Evolutionary conservation across 2,329 filamentous ascomycete species (phyloP), one percentile per base, ranked within the genome.

Genomic region (Diaporthe batatas): DNA sequence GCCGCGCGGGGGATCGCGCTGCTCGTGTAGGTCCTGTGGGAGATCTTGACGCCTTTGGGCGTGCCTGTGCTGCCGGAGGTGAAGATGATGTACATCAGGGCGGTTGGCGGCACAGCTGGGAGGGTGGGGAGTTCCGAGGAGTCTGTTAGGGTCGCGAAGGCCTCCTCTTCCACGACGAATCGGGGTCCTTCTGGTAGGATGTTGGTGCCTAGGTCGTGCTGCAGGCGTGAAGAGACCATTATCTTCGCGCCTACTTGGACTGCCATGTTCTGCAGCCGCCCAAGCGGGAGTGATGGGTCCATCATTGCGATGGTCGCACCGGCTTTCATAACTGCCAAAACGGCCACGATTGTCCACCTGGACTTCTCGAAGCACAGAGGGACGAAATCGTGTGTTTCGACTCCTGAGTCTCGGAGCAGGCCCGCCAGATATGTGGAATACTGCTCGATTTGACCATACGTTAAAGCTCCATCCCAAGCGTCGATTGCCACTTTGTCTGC

Each of bases 51-150:
- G n/a, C 87, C 87, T 77, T 90, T 90, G 0, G 88, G 88, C 18
- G 80, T 81, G 6, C 88, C 88, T 0, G 88, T 90, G 34, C 84
- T 89, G n/a, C 88, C 88, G 2, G 87, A 89, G 6, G 88, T 90
- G 77, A 89, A 90, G 74, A 88, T 85, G 74, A 87, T 84, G 55
- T 79, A 81, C 70, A 79, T 76, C n/a, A 77, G 36, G 21, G 75
- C 68, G 5, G 70, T 69, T 3, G 75, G 47, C 6, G 75, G 75
- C 18, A 75, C 71, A 29, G 78, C 70, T 0, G 76, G 76, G 6
- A 82, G 75, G 7, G 23, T 16, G n/a, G 59, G 53, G 2, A 42
- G 42, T 2, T 21, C 11, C 4, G 47, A 32, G 0, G 42, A 21
- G 2, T 70, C 42, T 14, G 51, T 34, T 11, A 54, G 6, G 3